A percentile compares a stretch with the other conserved stretches of the same genome.
Evolutionary conservation across 352 stramenopile genomes (phyloP).

Genomic region (Vaucheria bursata): DNA sequence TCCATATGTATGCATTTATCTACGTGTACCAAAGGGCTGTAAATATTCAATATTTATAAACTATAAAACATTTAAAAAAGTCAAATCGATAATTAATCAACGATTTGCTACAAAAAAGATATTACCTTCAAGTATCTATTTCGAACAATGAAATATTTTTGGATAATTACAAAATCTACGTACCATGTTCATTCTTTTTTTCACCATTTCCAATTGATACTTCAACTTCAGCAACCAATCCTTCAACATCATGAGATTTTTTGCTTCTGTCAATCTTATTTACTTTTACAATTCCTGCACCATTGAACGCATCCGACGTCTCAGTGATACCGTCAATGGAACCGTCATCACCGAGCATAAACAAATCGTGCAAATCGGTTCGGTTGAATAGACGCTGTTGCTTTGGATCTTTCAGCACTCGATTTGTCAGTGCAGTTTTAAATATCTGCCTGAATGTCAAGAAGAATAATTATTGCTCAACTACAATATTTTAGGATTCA

Average conservation of each 20-base stretch:
- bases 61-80: too few relatives aligned
- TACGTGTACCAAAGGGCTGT: too few relatives aligned
- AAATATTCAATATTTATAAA: too few relatives aligned
- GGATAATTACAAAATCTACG: too few relatives aligned
- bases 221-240: constrained; percentile 3
- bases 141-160: too few relatives aligned
- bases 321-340: constrained; percentile 66
- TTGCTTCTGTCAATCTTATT: not conserved
- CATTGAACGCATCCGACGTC: constrained; percentile 79
- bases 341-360: constrained; percentile 71
- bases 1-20: too few relatives aligned
- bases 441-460: constrained; percentile 75
- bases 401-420: constrained; percentile 85
- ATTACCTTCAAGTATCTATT: too few relatives aligned
- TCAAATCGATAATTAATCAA: too few relatives aligned
- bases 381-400: constrained; percentile 92
- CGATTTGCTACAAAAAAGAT: too few relatives aligned
- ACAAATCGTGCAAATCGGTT: constrained; percentile 87
- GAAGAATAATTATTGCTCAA: not conserved
- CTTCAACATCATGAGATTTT: constrained; percentile 6
- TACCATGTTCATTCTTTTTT: too few relatives aligned
- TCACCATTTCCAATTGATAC: too few relatives aligned
- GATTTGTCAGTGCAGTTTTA: constrained; percentile 95
- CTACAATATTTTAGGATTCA: not conserved
- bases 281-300: constrained; percentile 39